Percentiles rank a stretch among this genome's conserved stretches.
Evolutionary conservation across 164 flowering plant genomes (phyloP).

Genomic region (Sedum album): DNA sequence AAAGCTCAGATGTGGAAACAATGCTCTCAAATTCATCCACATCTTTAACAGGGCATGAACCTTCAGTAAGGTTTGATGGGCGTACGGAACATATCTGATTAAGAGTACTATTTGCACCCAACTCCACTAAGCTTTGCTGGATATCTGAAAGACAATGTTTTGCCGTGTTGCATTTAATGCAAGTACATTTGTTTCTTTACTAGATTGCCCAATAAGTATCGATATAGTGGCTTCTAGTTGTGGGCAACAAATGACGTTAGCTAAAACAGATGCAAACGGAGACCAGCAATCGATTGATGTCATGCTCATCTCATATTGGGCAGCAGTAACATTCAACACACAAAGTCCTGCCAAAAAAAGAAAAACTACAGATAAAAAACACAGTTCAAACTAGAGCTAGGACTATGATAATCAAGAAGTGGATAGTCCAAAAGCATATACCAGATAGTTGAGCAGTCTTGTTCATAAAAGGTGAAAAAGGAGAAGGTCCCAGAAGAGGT

Average conservation of each 20-base stretch:
- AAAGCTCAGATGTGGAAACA: constrained; percentile 61
- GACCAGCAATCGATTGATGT: constrained; percentile 69
- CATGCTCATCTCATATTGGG: constrained; percentile 48
- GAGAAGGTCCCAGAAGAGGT: constrained; percentile 87
- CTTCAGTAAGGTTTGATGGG: constrained; percentile 71
- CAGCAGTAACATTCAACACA: constrained; percentile 59
- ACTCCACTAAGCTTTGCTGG: constrained; percentile 56
- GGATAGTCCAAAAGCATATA: constrained; percentile 9
- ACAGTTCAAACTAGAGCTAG: background rate
- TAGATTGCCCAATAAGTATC: constrained; percentile 74
- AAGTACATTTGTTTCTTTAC: constrained; percentile 54
- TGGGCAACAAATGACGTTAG: constrained; percentile 92
- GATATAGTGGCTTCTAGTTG: constrained; percentile 66
- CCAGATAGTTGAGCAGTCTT: constrained; percentile 77
- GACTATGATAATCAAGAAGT: background rate
- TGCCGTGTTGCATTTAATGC: constrained; percentile 59
- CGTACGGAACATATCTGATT: constrained; percentile 55
- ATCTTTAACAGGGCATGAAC: constrained; percentile 73
- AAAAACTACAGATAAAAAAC: background rate
- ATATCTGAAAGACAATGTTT: constrained; percentile 77
- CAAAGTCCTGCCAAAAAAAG: constrained; percentile 52
- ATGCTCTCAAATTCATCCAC: constrained; percentile 61
- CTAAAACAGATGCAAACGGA: constrained; percentile 64
- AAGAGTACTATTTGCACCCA: constrained; percentile 60
- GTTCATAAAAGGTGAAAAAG: constrained; percentile 72